These are phyloP conservation scores for Leishmania gerbilli DNA, from an alignment of 208 protist species.

Conservation along the genomic window DNA sequence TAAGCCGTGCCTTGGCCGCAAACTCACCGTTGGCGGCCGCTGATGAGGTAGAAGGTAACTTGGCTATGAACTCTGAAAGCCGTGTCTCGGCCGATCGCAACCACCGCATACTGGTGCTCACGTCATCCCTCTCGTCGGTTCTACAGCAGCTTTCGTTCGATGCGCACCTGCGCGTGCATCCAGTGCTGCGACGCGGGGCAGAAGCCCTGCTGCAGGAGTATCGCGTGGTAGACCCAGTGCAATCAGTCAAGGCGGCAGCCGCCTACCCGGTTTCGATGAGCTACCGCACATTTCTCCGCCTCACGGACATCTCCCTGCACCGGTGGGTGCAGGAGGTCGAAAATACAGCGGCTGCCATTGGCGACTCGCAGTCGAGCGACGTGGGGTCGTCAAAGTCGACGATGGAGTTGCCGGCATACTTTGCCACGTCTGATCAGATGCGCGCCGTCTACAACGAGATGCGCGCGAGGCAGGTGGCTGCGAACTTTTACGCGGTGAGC, in stretches of 20 bases:
- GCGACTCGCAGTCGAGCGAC: background rate
- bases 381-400: background rate
- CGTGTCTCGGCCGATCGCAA: slow-evolving; percentile 18
- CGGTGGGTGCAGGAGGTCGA: slow-evolving; percentile 20
- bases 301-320: slow-evolving; percentile 75
- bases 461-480: slow-evolving; percentile 14
- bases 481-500: slow-evolving; percentile 19
- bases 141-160: slow-evolving; percentile 24
- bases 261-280: slow-evolving; percentile 58
- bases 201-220: slow-evolving; percentile 40
- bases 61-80: slow-evolving; percentile 23
- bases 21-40: slow-evolving; percentile 12
- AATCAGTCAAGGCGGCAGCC: slow-evolving; percentile 14
- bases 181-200: slow-evolving; percentile 39
- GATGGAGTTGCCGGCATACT: slow-evolving; percentile 28
- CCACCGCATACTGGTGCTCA: slow-evolving; percentile 34
- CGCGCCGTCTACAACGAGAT: slow-evolving; percentile 12
- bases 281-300: slow-evolving; percentile 66
- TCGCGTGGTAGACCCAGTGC: slow-evolving; percentile 27
- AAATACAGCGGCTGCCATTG: background rate
- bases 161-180: slow-evolving; percentile 30
- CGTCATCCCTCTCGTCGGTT: slow-evolving; percentile 21
- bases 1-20: slow-evolving; percentile 25
- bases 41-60: slow-evolving; percentile 18
- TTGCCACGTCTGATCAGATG: slow-evolving; percentile 19